Percentiles rank a stretch among this genome's conserved stretches.
Evolutionary conservation across 495 filamentous ascomycete species (phyloP).

Genomic region (Penicillium robsamsonii): DNA sequence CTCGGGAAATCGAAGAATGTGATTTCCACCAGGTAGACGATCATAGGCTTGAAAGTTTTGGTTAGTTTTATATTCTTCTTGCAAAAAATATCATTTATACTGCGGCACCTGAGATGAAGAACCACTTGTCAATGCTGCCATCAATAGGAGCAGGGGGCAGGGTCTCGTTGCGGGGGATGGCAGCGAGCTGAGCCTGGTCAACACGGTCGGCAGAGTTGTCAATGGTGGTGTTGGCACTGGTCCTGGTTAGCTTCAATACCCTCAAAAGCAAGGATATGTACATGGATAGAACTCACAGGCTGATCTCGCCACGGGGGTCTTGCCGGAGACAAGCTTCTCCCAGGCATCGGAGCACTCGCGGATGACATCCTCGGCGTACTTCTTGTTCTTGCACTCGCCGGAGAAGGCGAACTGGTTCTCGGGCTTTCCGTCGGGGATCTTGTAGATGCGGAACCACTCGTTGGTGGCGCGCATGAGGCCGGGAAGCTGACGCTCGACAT

Average conservation of each 20-base stretch:
- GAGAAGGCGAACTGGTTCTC: conserved; percentile 99
- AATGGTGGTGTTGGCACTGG: conserved; percentile 76
- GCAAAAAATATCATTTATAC: conserved; percentile 52
- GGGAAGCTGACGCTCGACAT: conserved; percentile 97
- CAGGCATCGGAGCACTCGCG: conserved; percentile 95
- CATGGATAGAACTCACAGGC: conserved; percentile 62
- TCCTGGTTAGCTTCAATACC: conserved; percentile 29
- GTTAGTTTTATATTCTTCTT: conserved; percentile 16
- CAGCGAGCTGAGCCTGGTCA: conserved; percentile 60
- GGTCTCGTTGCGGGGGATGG: conserved; percentile 70
- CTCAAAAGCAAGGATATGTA: neutral
- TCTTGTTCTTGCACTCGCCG: conserved; percentile 99
- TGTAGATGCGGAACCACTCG: conserved; percentile 99
- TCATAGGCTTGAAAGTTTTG: conserved; percentile 15
- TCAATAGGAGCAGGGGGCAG: conserved; percentile 85
- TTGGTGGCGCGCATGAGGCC: conserved; percentile 96
- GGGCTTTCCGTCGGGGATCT: conserved; percentile 99
- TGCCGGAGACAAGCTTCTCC: conserved; percentile 92
- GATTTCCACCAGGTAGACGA: neutral
- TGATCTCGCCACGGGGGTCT: conserved; percentile 73
- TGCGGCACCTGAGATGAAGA: conserved; percentile 99
- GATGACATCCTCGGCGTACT: conserved; percentile 94
- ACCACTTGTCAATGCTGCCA: conserved; percentile 99
- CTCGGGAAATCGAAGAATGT: neutral
- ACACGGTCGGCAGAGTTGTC: conserved; percentile 65